Evolutionary conservation across 176 grass and related monocot genomes (phyloP), one percentile per base, ranked within the genome.

Genomic region (Echinochloa phyllopogon): DNA sequence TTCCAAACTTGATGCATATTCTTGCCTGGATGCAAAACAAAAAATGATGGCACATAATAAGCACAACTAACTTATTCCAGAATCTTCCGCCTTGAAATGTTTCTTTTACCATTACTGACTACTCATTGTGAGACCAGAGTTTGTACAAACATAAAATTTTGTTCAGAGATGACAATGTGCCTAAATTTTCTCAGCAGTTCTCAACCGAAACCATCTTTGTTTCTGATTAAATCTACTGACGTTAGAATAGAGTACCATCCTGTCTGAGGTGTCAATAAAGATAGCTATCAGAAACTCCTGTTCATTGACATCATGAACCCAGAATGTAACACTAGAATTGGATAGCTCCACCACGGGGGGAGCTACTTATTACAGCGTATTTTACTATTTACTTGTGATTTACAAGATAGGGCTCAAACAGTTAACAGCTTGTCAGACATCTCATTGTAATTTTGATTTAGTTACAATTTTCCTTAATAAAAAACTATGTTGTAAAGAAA

Each of bases 131-230:
- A 17, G 25, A 60, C 25, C 41, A 72, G 60, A 29, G 37, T n/a
- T 37, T 67, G 61, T 10, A 23, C 38, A 81, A 62, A 37, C 15
- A 18, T 23, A 52, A 86, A 18, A 5, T n/a, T 49, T 52, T 14
- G 33, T 65, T 23, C 10, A 1, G 33, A 62, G n/a, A 15, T 71
- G 56, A 83, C 27, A 65, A 7, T 7, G 21, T 6, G 37, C 47
- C 74, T 65, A 25, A 76, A 59, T 6, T 50, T 50, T 70, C 8
- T 55, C 74, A 23, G 50, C 65, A 72, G 20, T n/a, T 47, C 52
- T 78, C 47, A 37, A 65, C 63, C 20, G 40, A 58, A 87, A 81
- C 10, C 18, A 20, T 67, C 68, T n/a, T 55, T 64, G 16, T 75
- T 75, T 68, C 78, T 61, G 71, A 55, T 23, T 71, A 14, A 57